A percentile compares a stretch with the other conserved stretches of the same genome.
phyloP scores from a whole-genome alignment of 768 basidiomycete species.

The Saitozyma sp. region DNA sequence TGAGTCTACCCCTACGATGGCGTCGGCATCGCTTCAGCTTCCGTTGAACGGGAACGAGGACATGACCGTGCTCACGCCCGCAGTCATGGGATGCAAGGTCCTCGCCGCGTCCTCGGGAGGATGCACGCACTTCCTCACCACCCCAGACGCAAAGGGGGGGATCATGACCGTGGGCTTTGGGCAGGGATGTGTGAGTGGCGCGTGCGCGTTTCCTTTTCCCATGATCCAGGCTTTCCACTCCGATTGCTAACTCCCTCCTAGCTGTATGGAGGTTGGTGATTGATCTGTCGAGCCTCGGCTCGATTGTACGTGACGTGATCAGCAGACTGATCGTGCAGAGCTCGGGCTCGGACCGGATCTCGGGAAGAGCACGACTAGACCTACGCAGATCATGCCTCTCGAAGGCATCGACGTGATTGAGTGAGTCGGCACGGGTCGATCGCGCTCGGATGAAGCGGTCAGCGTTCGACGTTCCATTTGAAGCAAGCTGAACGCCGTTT shows the following conservation, averaged over 20 bases:
- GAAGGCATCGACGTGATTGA: slow-evolving; percentile 75
- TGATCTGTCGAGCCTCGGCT: background rate
- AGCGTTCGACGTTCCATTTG: too few relatives aligned
- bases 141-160: slow-evolving; percentile 69
- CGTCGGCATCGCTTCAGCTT: too few relatives aligned
- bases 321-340: slow-evolving; percentile 21
- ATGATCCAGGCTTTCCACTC: slow-evolving; percentile 21
- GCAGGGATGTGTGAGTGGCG: slow-evolving; percentile 34
- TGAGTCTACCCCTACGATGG: slow-evolving; percentile 56
- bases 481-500: too few relatives aligned
- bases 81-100: slow-evolving; percentile 74
- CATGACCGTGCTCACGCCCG: slow-evolving; percentile 8
- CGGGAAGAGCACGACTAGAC: slow-evolving; percentile 65
- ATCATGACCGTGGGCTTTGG: slow-evolving; percentile 72
- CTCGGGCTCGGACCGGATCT: slow-evolving; percentile 37
- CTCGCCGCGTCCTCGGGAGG: slow-evolving; percentile 71
- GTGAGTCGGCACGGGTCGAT: slow-evolving; percentile 54
- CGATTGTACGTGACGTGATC: background rate
- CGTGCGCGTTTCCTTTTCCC: too few relatives aligned
- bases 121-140: slow-evolving; percentile 76
- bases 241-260: slow-evolving; percentile 27
- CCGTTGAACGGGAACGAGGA: too few relatives aligned
- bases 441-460: too few relatives aligned
- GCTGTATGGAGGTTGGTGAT: slow-evolving; percentile 35
- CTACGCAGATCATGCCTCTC: slow-evolving; percentile 62